Evolutionary conservation across 164 flowering plant genomes (phyloP).

Genomic region (Santalum album): DNA sequence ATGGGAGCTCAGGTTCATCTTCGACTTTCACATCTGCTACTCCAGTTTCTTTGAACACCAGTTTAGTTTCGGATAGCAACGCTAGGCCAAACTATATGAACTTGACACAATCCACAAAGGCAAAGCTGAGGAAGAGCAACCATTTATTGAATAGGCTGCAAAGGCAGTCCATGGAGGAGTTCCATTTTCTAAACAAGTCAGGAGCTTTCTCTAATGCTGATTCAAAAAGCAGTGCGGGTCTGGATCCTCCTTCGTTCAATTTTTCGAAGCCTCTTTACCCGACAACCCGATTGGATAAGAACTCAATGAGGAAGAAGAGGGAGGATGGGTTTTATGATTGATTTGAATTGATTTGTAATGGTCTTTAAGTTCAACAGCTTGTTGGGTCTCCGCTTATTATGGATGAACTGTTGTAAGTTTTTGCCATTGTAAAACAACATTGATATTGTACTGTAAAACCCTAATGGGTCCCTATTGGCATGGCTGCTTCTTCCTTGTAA

Average conservation of each 20-base stretch:
- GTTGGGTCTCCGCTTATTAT: conserved; percentile 24
- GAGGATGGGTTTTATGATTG: conserved; percentile 25
- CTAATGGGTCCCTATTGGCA: too few species aligned
- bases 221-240: conserved; percentile 44
- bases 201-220: conserved; percentile 34
- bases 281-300: conserved; percentile 36
- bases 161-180: conserved; percentile 77
- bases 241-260: conserved; percentile 22
- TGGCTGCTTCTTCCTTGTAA: too few species aligned
- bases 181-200: conserved; percentile 51
- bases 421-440: too few species aligned
- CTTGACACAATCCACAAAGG: conserved; percentile 73
- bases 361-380: conserved; percentile 50
- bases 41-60: conserved; percentile 53
- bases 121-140: conserved; percentile 45
- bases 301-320: conserved; percentile 27
- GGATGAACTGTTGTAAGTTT: too few species aligned
- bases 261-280: conserved; percentile 30
- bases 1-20: conserved; percentile 75
- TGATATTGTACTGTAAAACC: too few species aligned
- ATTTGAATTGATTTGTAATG: conserved; percentile 7
- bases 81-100: conserved; percentile 64
- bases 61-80: conserved; percentile 32
- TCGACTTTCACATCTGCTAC: conserved; percentile 71
- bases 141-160: conserved; percentile 27